phyloP scores from a whole-genome alignment of 1,284 basidiomycete species.

The Leccinum subfulvum region DNA sequence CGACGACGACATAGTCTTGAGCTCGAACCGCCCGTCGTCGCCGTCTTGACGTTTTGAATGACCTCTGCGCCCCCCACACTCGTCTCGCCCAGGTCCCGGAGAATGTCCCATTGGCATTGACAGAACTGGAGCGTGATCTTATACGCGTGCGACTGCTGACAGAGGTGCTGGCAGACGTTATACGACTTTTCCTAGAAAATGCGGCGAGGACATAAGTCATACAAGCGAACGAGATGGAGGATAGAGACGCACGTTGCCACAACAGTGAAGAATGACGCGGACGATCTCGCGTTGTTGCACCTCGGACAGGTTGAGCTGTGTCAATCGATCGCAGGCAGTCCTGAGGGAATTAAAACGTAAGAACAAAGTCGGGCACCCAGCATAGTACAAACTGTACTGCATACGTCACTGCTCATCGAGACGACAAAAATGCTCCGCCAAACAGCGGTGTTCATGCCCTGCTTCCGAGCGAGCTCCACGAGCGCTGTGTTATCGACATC shows the following conservation, averaged over 20 bases:
- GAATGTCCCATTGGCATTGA: no score
- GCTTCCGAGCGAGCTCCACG: no score
- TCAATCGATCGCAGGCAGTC: conserved; percentile 82
- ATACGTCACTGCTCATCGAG: conserved; percentile 46
- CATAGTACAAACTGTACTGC: conserved; percentile 23
- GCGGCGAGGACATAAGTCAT: not conserved
- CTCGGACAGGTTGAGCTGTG: conserved; percentile 82
- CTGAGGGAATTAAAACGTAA: conserved; percentile 37
- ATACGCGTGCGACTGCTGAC: conserved; percentile 27
- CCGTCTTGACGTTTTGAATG: no score
- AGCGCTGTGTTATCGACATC: conserved; percentile 22
- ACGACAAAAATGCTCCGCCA: no score
- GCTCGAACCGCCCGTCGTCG: no score
- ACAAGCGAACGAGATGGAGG: conserved; percentile 2
- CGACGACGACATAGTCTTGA: conserved; percentile 58
- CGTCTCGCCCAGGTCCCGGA: no score
- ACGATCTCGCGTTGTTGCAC: conserved; percentile 93
- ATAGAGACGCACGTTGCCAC: conserved; percentile 43
- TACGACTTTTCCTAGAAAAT: conserved; percentile 77
- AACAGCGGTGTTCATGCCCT: no score
- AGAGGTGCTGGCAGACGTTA: conserved; percentile 82
- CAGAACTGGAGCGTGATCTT: no score
- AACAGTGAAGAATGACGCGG: conserved; percentile 90
- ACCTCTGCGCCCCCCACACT: no score
- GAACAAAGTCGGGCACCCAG: not conserved